Evolutionary conservation across 108 stramenopile genomes (phyloP), one percentile per base, ranked within the genome.

Genomic region (Skeletonema menzelii): DNA sequence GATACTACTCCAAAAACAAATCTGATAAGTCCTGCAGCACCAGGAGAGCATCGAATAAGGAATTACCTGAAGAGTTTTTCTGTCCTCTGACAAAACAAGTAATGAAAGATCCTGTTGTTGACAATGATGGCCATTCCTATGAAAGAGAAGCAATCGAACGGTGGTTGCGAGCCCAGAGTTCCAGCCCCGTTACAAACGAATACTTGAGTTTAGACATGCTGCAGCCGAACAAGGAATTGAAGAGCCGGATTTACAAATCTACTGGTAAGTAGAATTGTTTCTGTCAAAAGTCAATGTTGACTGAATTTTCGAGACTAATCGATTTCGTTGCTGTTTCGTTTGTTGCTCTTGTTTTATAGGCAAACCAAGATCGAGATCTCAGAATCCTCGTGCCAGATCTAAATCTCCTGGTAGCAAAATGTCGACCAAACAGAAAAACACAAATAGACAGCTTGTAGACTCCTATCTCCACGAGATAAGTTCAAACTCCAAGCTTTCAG

Each of bases 61-160:
- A 56, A 8, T 32, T 46, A 22, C 79, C 82, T 8, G 59, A 73
- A 56, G 82, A 84, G 56, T 76, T 84, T 56, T 64, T 38, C 53
- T 95, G 94, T 67, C 89, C 87, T 8, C 88, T 95, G 26, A 91
- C 92, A 11, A 71, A 82, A 60, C 83, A 71, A 42, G 12, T 88
- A 7, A 88, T 93, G 86, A 73, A 77, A 37, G 91, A 95, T 72
- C 94, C 94, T 14, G 94, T 92, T 26, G 70, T 83, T 31, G 92
- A 92, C 11, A 56, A 80, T 6, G 94, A 95, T 56, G 94, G 94
- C 0, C 86, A 92, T 67, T 84, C 87, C 1, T 95, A 93, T 69
- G 94, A 95, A 60, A 77, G 91, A 56, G 80, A 75, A 53, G 91
- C 88, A 28, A 92, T 92, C 14, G 78, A 77, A 32, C 38, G 67